These are phyloP conservation scores for Grammothele lineata DNA, from an alignment of 768 basidiomycete genomes.

Conservation along the genomic window DNA sequence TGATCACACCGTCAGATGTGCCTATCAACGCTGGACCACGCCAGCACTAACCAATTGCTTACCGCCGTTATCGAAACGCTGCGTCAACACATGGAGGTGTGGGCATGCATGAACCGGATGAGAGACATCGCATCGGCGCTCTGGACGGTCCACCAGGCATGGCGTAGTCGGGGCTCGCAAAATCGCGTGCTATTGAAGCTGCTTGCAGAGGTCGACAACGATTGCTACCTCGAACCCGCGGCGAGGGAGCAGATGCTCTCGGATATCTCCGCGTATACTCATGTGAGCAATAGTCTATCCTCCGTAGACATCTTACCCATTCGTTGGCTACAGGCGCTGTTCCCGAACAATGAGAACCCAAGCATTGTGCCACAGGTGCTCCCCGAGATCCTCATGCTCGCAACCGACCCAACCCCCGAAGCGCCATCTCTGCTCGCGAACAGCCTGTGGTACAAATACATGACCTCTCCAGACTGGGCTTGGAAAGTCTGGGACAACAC, in stretches of 20 bases:
- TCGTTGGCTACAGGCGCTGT: conserved; percentile 31
- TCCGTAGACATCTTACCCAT: not conserved
- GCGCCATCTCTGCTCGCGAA: conserved; percentile 71
- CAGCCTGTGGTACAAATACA: conserved; percentile 79
- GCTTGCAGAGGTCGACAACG: conserved; percentile 61
- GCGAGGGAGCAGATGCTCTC: conserved; percentile 57
- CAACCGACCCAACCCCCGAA: conserved; percentile 51
- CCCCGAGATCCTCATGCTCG: conserved; percentile 67
- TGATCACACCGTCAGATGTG: conserved; percentile 24
- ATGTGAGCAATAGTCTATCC: conserved; percentile 39
- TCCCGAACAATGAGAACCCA: conserved; percentile 32
- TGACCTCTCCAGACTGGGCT: conserved; percentile 67
- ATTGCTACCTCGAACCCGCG: conserved; percentile 46
- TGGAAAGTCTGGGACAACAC: conserved; percentile 86
- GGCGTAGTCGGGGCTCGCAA: conserved; percentile 62
- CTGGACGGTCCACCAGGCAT: conserved; percentile 55
- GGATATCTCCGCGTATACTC: conserved; percentile 58
- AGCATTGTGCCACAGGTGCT: conserved; percentile 34
- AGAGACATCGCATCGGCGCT: conserved; percentile 53
- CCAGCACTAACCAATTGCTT: conserved; percentile 48
- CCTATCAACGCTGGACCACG: conserved; percentile 45
- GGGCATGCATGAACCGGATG: conserved; percentile 72
- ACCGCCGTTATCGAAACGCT: conserved; percentile 65
- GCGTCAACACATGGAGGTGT: conserved; percentile 66
- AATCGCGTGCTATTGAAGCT: conserved; percentile 60